Evolutionary conservation across 1,284 basidiomycete species (phyloP).

Genomic region (Apiotrichum veenhuisii): DNA sequence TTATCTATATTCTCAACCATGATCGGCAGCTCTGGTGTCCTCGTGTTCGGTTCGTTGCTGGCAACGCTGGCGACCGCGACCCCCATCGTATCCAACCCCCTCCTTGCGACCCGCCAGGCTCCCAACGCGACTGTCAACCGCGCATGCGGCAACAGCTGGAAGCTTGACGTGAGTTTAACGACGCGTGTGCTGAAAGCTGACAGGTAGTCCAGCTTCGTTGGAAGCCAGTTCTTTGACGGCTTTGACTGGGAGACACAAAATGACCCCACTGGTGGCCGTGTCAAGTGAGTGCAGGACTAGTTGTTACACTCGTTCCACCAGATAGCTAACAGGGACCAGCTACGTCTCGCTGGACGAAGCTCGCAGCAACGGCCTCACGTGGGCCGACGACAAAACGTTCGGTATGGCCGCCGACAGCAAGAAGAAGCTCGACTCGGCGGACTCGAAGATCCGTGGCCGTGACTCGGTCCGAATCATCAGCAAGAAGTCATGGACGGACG

Average conservation of each 20-base stretch:
- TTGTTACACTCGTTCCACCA: no score
- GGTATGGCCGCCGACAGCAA: conserved; percentile 38
- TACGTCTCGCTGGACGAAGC: conserved; percentile 6
- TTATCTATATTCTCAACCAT: no score
- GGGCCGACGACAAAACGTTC: conserved; percentile 7
- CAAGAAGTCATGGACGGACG: conserved; percentile 41
- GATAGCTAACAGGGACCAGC: neutral
- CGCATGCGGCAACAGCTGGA: neutral
- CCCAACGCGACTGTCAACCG: no score
- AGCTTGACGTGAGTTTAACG: neutral
- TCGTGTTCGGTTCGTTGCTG: no score
- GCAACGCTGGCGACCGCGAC: no score
- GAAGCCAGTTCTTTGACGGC: conserved; percentile 5
- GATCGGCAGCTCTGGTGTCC: no score
- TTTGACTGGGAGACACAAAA: conserved; percentile 7
- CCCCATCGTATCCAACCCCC: no score
- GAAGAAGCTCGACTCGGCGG: conserved; percentile 19
- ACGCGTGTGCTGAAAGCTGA: neutral
- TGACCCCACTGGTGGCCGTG: conserved; percentile 11
- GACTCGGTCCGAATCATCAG: conserved; percentile 43
- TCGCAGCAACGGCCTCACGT: neutral
- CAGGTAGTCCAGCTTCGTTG: neutral
- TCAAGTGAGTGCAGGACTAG: conserved; percentile 15
- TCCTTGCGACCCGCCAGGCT: no score
- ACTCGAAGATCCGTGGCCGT: conserved; percentile 26